Conservation (phyloP, 2,329 filamentous ascomycete species). For the Rhynchosporium secalis region DNA sequence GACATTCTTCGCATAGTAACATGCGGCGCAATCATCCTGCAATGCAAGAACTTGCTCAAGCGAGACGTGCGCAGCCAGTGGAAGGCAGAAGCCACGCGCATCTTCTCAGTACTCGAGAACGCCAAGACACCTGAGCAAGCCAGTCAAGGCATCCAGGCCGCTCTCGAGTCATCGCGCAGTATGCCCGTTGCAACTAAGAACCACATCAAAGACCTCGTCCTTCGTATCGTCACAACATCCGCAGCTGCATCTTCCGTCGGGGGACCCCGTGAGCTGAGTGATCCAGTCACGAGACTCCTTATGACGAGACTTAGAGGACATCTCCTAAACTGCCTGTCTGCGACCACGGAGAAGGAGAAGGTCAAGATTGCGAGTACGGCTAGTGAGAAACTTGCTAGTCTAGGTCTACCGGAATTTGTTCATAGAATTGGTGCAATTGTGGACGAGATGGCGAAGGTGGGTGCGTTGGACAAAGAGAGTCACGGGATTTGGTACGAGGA, state of each 20-base stretch:
- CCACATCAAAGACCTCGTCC: constrained; percentile 58
- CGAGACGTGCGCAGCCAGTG: constrained; percentile 76
- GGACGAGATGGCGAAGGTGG: constrained; percentile 64
- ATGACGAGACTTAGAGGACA: constrained; percentile 67
- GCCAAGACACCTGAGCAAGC: constrained; percentile 49
- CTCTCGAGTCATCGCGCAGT: constrained; percentile 60
- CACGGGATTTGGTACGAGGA: constrained; percentile 71
- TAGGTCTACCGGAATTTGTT: constrained; percentile 74
- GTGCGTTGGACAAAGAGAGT: constrained; percentile 65
- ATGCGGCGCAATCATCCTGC: constrained; percentile 71
- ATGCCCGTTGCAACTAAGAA: constrained; percentile 64
- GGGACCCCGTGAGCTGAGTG: constrained; percentile 44
- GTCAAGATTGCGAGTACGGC: constrained; percentile 68
- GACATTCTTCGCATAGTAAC: constrained; percentile 67
- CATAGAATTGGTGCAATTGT: constrained; percentile 68
- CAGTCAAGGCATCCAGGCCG: constrained; percentile 61
- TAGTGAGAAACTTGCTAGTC: constrained; percentile 66
- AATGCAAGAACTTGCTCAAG: constrained; percentile 81
- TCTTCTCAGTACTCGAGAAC: constrained; percentile 67
- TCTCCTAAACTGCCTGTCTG: constrained; percentile 63
- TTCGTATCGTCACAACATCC: constrained; percentile 50
- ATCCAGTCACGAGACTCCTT: constrained; percentile 64
- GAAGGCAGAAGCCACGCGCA: constrained; percentile 72
- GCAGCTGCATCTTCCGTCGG: constrained; percentile 20
- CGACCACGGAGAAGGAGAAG: constrained; percentile 68